Percentiles rank a stretch among this genome's conserved stretches.
Evolutionary conservation across 176 grass and related monocot species (phyloP).

Genomic region (Poa pratensis): DNA sequence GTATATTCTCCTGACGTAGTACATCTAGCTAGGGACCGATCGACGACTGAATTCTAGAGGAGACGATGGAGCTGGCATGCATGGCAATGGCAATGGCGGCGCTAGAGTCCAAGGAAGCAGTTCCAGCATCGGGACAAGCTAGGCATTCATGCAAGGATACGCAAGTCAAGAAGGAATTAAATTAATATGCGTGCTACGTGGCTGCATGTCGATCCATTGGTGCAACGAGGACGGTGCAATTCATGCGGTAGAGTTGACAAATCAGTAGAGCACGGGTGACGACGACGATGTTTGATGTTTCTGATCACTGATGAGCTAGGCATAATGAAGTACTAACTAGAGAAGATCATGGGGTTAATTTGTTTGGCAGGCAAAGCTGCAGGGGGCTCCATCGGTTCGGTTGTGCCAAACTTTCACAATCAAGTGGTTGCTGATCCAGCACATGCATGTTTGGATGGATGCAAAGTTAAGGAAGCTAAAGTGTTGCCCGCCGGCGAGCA

Average conservation of each 20-base stretch:
- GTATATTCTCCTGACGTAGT: not conserved
- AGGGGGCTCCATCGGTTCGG: not conserved
- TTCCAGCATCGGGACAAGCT: too few species aligned
- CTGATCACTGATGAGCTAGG: too few species aligned
- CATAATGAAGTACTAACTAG: too few species aligned
- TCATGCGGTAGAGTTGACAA: not conserved
- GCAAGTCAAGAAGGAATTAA: not conserved
- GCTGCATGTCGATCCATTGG: not conserved
- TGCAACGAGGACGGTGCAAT: not conserved
- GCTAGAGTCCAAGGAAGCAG: not conserved
- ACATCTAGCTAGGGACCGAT: too few species aligned
- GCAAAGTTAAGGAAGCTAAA: not conserved
- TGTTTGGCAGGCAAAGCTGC: not conserved
- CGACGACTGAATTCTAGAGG: too few species aligned
- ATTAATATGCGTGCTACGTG: not conserved
- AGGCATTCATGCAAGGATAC: not conserved
- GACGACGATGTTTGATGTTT: not conserved
- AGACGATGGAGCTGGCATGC: not conserved
- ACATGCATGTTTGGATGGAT: not conserved
- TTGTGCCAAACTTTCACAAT: not conserved
- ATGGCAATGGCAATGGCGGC: not conserved
- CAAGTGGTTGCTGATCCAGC: not conserved
- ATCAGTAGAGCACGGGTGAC: not conserved
- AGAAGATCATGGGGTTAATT: not conserved
- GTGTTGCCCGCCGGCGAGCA: conserved; percentile 18